Conservation (phyloP, 345 rosid genomes). For the Lepidium aucheri region DNA sequence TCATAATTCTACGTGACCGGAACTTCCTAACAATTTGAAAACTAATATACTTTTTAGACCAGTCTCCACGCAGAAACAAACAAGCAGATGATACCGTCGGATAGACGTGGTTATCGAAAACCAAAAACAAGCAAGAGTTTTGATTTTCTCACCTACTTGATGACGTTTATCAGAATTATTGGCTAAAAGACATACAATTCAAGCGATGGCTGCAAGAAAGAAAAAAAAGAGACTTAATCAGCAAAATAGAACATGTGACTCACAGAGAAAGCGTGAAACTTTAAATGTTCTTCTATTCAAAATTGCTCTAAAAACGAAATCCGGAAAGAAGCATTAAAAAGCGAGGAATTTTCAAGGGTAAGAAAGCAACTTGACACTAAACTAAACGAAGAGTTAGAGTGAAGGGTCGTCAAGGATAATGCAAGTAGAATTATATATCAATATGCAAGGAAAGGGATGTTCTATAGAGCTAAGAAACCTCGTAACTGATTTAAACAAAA, state of each 20-base stretch:
- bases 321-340: background rate
- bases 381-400: slow-evolving; percentile 24
- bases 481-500: background rate
- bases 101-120: slow-evolving; percentile 12
- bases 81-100: background rate
- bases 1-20: slow-evolving; percentile 24
- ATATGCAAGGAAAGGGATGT: background rate
- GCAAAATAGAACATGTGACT: slow-evolving; percentile 29
- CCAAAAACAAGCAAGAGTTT: slow-evolving; percentile 8
- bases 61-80: slow-evolving; percentile 14
- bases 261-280: slow-evolving; percentile 41
- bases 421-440: background rate
- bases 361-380: slow-evolving; percentile 12
- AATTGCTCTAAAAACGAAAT: background rate
- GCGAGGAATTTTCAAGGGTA: background rate
- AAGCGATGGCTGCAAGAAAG: slow-evolving; percentile 33
- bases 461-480: background rate
- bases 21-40: slow-evolving; percentile 27
- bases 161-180: slow-evolving; percentile 32
- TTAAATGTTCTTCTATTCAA: slow-evolving; percentile 22
- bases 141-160: slow-evolving; percentile 27
- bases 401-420: slow-evolving; percentile 28
- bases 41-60: background rate
- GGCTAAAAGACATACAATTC: slow-evolving; percentile 30
- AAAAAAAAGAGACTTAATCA: slow-evolving; percentile 1